A percentile compares a stretch with the other conserved stretches of the same genome.
phyloP scores from a whole-genome alignment of 331 rosid genomes.

The Saraca asoca region DNA sequence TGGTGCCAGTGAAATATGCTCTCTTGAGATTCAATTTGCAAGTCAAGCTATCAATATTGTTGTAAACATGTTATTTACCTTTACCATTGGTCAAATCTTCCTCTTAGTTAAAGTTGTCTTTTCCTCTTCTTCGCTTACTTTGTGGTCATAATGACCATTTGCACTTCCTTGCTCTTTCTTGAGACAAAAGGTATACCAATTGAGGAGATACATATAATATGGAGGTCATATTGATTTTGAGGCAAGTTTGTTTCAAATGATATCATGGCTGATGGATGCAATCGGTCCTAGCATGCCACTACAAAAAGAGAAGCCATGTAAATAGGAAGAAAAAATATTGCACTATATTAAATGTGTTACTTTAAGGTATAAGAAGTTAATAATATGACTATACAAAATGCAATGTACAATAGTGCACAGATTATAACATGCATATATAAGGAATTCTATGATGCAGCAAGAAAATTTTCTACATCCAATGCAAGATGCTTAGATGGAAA shows the following conservation, averaged over 20 bases:
- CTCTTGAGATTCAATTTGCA: conserved; percentile 26
- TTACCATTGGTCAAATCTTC: conserved; percentile 25
- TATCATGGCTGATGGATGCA: background rate
- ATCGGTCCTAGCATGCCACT: no score
- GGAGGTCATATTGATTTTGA: conserved; percentile 31
- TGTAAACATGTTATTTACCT: conserved; percentile 20
- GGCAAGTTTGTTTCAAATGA: background rate
- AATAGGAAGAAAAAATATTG: no score
- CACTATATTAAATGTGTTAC: no score
- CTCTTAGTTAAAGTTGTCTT: conserved; percentile 27
- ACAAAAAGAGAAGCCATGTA: no score
- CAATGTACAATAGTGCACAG: no score
- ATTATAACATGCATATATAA: no score
- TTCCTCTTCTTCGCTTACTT: conserved; percentile 27
- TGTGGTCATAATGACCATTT: conserved; percentile 29
- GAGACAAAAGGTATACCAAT: conserved; percentile 26
- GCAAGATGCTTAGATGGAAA: no score
- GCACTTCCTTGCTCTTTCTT: background rate
- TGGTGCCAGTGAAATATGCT: no score
- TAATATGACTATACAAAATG: no score
- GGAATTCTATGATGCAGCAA: no score
- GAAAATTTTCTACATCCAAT: no score
- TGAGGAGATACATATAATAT: conserved; percentile 26
- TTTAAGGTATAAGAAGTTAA: no score
- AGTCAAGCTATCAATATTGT: conserved; percentile 27